Conservation (phyloP, 768 basidiomycete genomes). For the Neoboletus brunneissimus region DNA sequence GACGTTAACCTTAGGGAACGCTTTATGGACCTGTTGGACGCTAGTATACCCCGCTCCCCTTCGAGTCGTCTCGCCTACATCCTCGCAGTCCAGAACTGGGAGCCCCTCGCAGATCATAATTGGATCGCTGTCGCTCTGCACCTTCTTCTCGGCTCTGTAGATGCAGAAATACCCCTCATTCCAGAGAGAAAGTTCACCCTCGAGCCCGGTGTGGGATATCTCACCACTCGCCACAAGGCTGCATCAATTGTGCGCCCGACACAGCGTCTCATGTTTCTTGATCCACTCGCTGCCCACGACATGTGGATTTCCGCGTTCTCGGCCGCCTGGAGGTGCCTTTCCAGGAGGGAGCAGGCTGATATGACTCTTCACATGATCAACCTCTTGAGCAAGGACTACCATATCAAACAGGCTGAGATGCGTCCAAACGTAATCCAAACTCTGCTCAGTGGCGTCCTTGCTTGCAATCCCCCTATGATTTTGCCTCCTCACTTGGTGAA, state of each 20-base stretch:
- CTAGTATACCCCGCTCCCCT: conserved; percentile 81
- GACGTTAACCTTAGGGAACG: conserved; percentile 75
- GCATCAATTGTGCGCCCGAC: conserved; percentile 66
- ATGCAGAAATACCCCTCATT: conserved; percentile 41
- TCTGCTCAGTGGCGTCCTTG: conserved; percentile 76
- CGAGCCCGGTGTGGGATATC: conserved; percentile 33
- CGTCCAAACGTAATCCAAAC: conserved; percentile 93
- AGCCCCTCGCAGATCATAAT: conserved; percentile 83
- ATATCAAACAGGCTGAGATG: conserved; percentile 81
- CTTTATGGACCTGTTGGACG: conserved; percentile 88
- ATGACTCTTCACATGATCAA: conserved; percentile 87
- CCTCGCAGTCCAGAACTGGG: conserved; percentile 93
- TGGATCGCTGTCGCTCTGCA: conserved; percentile 94
- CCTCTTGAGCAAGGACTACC: conserved; percentile 90
- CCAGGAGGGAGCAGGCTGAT: conserved; percentile 84
- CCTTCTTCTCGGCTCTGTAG: conserved; percentile 77
- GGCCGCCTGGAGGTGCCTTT: conserved; percentile 79
- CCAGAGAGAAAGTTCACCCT: conserved; percentile 40
- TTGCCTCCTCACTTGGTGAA: conserved; percentile 94
- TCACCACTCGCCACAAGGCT: conserved; percentile 45
- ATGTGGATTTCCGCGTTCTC: conserved; percentile 89
- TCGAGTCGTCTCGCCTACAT: conserved; percentile 84
- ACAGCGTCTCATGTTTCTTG: conserved; percentile 79
- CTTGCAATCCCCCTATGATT: conserved; percentile 83
- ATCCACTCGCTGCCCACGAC: conserved; percentile 72